Percentiles rank a stretch among this genome's conserved stretches.
These are phyloP conservation scores for Ophiosphaerella herpotricha DNA, from an alignment of 2,329 filamentous ascomycete genomes.

Conservation along the genomic window DNA sequence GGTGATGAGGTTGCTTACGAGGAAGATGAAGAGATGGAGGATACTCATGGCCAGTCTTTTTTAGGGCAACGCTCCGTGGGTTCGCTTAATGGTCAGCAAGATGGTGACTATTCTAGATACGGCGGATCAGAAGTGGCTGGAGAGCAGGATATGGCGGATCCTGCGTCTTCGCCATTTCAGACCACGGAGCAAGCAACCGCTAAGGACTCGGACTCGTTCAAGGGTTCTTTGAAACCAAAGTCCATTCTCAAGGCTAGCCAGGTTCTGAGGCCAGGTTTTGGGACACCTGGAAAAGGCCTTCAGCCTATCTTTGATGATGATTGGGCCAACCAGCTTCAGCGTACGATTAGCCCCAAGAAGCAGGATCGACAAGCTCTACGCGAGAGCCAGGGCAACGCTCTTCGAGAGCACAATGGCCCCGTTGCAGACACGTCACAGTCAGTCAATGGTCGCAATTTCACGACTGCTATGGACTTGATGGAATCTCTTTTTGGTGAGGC, in stretches of 20 bases:
- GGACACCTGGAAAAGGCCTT: conserved; percentile 59
- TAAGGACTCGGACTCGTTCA: conserved; percentile 36
- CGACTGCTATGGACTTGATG: conserved; percentile 93
- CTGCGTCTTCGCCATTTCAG: conserved; percentile 73
- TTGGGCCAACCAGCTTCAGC: conserved; percentile 92
- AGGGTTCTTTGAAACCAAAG: conserved; percentile 48
- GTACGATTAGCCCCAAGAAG: conserved; percentile 92
- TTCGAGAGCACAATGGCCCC: conserved; percentile 53
- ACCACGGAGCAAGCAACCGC: conserved; percentile 71
- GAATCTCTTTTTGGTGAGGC: conserved; percentile 82
- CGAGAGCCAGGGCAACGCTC: conserved; percentile 65
- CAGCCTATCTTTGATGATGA: conserved; percentile 69
- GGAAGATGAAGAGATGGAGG: conserved; percentile 60
- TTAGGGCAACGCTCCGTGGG: conserved; percentile 89
- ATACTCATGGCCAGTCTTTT: conserved; percentile 70
- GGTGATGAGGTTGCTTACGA: conserved; percentile 64
- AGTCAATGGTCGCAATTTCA: conserved; percentile 64
- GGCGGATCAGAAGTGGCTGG: conserved; percentile 74
- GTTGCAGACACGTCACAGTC: conserved; percentile 39
- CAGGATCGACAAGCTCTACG: conserved; percentile 77
- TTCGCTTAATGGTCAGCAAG: conserved; percentile 66
- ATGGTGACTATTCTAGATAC: conserved; percentile 65
- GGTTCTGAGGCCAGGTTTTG: conserved; percentile 37
- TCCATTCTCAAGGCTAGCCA: conserved; percentile 55
- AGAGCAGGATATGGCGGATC: conserved; percentile 76